Conservation (phyloP, 495 filamentous ascomycete species). For the Penicillium manginii region DNA sequence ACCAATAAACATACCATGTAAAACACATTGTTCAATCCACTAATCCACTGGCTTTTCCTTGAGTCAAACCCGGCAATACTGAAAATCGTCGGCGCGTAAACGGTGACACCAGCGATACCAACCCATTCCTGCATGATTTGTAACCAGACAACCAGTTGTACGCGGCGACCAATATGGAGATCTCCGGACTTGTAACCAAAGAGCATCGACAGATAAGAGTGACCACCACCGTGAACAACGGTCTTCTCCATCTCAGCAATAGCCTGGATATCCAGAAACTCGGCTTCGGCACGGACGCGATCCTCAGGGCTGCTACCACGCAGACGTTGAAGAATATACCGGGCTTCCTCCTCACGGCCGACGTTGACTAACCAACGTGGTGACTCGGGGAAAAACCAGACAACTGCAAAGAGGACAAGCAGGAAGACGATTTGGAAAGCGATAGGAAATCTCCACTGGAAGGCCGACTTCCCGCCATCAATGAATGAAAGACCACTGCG, state of each 20-base stretch:
- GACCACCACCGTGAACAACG: conserved; percentile 41
- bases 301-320: conserved; percentile 62
- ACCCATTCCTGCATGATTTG: conserved; percentile 78
- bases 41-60: conserved; percentile 66
- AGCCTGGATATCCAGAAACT: conserved; percentile 65
- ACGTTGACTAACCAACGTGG: conserved; percentile 68
- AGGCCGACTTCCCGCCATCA: conserved; percentile 55
- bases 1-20: conserved; percentile 47
- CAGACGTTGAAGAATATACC: conserved; percentile 63
- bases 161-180: conserved; percentile 65
- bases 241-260: conserved; percentile 61
- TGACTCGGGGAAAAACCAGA: conserved; percentile 70
- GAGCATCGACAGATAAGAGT: conserved; percentile 65
- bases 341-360: conserved; percentile 63
- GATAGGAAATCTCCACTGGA: conserved; percentile 72
- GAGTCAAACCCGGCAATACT: conserved; percentile 65
- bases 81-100: conserved; percentile 71
- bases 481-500: conserved; percentile 59
- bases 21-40: conserved; percentile 69
- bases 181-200: conserved; percentile 65
- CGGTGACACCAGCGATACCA: conserved; percentile 72
- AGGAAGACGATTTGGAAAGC: conserved; percentile 72
- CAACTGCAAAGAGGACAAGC: conserved; percentile 46
- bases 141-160: conserved; percentile 72
- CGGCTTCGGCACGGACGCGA: conserved; percentile 55